phyloP scores from a whole-genome alignment of 2,329 filamentous ascomycete species.

The Colletotrichum eleusines region DNA sequence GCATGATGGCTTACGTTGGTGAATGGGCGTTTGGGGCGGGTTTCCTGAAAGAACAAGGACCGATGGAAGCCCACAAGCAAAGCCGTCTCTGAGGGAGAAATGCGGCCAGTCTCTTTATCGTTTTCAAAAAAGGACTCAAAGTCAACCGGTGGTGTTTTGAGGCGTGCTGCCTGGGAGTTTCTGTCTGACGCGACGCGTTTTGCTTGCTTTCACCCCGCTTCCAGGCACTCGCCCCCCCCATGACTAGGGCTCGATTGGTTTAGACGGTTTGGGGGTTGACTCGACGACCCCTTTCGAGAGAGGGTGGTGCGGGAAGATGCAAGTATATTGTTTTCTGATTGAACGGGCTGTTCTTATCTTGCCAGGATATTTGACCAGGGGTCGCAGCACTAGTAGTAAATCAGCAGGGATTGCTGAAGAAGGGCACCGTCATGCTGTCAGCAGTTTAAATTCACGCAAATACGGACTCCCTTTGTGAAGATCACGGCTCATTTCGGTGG shows the following conservation, averaged over 20 bases:
- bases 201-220: conserved; percentile 28
- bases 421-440: neutral
- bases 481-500: neutral
- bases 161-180: conserved; percentile 5
- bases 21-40: neutral
- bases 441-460: conserved; percentile 13
- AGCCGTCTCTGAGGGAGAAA: neutral
- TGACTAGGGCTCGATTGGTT: conserved; percentile 10
- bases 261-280: conserved; percentile 2
- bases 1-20: neutral
- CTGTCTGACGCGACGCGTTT: conserved; percentile 36
- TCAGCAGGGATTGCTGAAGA: conserved; percentile 12
- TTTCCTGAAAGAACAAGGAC: too few relatives aligned
- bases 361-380: conserved; percentile 8
- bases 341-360: neutral
- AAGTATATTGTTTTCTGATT: conserved; percentile 15
- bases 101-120: neutral
- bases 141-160: neutral
- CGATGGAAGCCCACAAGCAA: neutral
- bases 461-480: neutral
- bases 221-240: neutral
- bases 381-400: neutral
- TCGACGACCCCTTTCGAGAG: conserved; percentile 16
- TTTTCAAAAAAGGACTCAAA: too few relatives aligned
- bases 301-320: conserved; percentile 32